A percentile compares a stretch with the other conserved stretches of the same genome.
phyloP scores from a whole-genome alignment of 129 eudicot genomes.

The Artemisia argyi region DNA sequence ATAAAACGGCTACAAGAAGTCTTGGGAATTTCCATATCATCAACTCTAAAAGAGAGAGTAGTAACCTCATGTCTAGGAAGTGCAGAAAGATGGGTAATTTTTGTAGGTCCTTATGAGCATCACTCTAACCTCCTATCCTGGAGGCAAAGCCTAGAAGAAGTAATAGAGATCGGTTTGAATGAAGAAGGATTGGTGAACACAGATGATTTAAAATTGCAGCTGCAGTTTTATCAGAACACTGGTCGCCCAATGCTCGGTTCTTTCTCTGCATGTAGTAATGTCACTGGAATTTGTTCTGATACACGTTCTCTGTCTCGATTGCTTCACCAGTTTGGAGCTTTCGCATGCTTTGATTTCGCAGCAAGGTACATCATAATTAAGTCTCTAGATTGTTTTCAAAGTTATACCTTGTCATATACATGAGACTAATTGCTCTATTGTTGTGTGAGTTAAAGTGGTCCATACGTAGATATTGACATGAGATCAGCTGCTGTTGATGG shows the following conservation, averaged over 20 bases:
- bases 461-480: slow-evolving; percentile 74
- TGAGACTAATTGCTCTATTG: slow-evolving; percentile 3
- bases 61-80: slow-evolving; percentile 26
- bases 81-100: slow-evolving; percentile 82
- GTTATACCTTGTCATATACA: not conserved
- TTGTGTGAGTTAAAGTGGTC: slow-evolving; percentile 44
- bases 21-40: slow-evolving; percentile 59
- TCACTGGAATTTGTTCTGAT: slow-evolving; percentile 59
- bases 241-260: slow-evolving; percentile 73
- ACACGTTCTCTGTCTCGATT: slow-evolving; percentile 55
- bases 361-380: slow-evolving; percentile 45
- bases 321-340: slow-evolving; percentile 68
- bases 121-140: slow-evolving; percentile 87
- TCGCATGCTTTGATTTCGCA: slow-evolving; percentile 83
- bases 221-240: slow-evolving; percentile 29
- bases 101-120: slow-evolving; percentile 88
- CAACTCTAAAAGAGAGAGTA: slow-evolving; percentile 47
- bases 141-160: slow-evolving; percentile 78
- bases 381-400: too few relatives aligned
- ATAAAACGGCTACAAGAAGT: slow-evolving; percentile 84
- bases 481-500: slow-evolving; percentile 73
- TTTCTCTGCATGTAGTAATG: slow-evolving; percentile 92
- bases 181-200: slow-evolving; percentile 47
- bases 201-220: slow-evolving; percentile 40
- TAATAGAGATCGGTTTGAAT: slow-evolving; percentile 73